Evolutionary conservation across 225 moss, liverwort and hornwort species (phyloP).

Genomic region (Pseudisothecium myosuroides): DNA sequence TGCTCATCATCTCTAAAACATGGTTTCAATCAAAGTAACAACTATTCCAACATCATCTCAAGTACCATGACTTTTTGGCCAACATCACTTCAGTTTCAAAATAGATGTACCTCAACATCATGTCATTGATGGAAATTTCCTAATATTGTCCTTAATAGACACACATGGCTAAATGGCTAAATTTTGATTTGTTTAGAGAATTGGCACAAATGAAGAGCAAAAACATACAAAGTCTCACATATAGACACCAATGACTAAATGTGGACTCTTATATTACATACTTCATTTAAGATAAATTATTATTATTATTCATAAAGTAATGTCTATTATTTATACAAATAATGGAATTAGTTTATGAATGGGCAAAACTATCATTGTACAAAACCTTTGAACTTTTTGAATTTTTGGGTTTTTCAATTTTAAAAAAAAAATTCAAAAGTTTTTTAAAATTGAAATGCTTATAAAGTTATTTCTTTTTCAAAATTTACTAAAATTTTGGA

Average conservation of each 20-base stretch:
- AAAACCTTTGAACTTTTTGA: not conserved
- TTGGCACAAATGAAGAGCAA: rapidly evolving
- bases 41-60: not conserved
- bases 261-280: not conserved
- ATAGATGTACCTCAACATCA: not conserved
- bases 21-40: not conserved
- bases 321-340: not conserved
- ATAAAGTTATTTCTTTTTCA: not conserved
- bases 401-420: not conserved
- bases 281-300: not conserved
- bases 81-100: not conserved
- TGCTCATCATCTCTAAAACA: not conserved
- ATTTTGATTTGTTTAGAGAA: not conserved
- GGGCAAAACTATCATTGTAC: not conserved
- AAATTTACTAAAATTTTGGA: not conserved
- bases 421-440: not conserved
- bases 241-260: not conserved
- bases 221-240: not conserved
- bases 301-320: not conserved
- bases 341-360: not conserved
- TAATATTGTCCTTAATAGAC: not conserved
- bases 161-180: rapidly evolving
- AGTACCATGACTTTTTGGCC: not conserved
- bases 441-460: not conserved
- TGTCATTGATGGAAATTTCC: rapidly evolving